Evolutionary conservation across 176 grass and related monocot genomes (phyloP), one percentile per base, ranked within the genome.

Genomic region (Miscanthus lutarioriparius): DNA sequence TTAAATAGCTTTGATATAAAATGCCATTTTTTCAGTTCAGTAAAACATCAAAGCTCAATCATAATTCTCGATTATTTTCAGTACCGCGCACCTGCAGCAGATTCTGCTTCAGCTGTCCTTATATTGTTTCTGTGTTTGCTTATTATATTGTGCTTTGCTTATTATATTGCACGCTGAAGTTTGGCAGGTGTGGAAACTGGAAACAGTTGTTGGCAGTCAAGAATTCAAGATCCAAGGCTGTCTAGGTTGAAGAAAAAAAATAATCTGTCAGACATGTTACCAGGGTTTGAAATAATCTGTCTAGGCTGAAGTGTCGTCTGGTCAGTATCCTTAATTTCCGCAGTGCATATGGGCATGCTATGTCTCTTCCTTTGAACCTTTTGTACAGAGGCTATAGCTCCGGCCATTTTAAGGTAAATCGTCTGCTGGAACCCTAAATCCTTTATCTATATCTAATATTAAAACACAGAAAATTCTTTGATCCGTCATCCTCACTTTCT

Each of bases 181-280:
- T 90, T 66, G 79, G 88, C 88, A 37, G 79, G 67, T 48, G 48
- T 67, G 79, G 26, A 90, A 86, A 19, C n/a, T 48, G 27, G 26
- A 86, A 86, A 30, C n/a, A 39, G 35, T 37, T 45, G 67, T 28
- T 28, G 27, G 16, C 49, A 73, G 64, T 56, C 38, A 70, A 69
- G 25, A 67, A 67, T 48, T 69, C 78, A 37, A 84, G 81, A 80
- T 88, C 75, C 75, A 44, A 75, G 81, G 35, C 36, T 20, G 19
- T 26, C 16, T 72, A n/a, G 32, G 15, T 16, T 62, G 67, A 14
- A 38, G 8, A 61, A 27, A 22, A 0, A 25, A 10, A 3, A 40
- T 6, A 36, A 10, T 26, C 23, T 76, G 47, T 30, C 48, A 19
- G n/a, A 70, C 51, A 56, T 37, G 38, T 14, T 53, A 40, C 51